Conservation (phyloP, 2,329 filamentous ascomycete species). For the Penicillium sp. region DNA sequence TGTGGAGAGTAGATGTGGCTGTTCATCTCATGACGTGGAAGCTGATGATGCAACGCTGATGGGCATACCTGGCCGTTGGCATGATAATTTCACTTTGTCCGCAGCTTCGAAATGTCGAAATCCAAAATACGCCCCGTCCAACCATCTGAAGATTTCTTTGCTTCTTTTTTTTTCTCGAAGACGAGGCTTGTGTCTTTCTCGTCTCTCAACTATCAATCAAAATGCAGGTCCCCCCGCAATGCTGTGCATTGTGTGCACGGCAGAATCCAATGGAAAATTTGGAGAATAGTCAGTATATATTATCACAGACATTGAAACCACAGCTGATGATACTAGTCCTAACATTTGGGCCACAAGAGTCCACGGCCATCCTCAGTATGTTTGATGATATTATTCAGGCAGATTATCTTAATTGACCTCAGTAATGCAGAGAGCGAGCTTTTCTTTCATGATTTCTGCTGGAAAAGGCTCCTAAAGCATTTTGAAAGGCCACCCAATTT, state of each 20-base stretch:
- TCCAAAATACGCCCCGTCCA: background rate
- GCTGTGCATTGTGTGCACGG: background rate
- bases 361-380: background rate
- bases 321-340: background rate
- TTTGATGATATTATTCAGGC: background rate
- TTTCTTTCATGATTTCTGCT: background rate
- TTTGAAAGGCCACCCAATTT: background rate
- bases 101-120: background rate
- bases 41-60: slow-evolving; percentile 1
- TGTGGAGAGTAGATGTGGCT: background rate
- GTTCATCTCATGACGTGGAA: background rate
- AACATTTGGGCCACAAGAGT: background rate
- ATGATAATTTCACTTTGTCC: background rate
- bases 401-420: background rate
- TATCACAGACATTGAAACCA: background rate
- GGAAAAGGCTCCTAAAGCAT: background rate
- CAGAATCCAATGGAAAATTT: background rate
- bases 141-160: background rate
- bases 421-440: background rate
- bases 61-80: slow-evolving; percentile 1
- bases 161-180: background rate
- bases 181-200: background rate
- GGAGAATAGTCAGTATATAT: background rate
- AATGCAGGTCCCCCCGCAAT: background rate
- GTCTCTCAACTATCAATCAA: background rate